Conservation (phyloP, 73 alveolate species). For the Paramecium primaurelia region DNA sequence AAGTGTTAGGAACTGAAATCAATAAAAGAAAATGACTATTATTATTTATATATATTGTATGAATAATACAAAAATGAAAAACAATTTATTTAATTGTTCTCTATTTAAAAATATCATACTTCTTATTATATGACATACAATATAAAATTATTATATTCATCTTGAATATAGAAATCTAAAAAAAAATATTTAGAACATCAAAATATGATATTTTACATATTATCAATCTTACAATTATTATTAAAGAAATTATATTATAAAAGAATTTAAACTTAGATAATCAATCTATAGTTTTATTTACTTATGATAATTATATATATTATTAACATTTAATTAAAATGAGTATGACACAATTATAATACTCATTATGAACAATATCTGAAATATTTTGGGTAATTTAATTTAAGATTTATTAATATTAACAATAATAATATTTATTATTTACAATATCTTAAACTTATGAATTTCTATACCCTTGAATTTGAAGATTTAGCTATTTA, state of each 20-base stretch:
- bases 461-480: not conserved
- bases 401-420: not conserved
- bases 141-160: no score
- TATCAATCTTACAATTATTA: no score
- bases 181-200: no score
- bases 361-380: not conserved
- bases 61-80: not conserved
- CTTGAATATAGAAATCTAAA: no score
- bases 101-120: not conserved
- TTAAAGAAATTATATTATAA: no score
- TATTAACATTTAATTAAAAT: no score
- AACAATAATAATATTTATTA: not conserved
- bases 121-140: no score
- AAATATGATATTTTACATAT: no score
- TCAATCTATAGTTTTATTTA: no score
- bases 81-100: not conserved
- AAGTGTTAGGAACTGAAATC: not conserved
- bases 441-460: not conserved
- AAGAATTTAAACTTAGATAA: no score
- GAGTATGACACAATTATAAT: not conserved
- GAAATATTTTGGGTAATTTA: not conserved
- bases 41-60: not conserved
- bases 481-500: not conserved
- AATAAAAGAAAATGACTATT: slow-evolving; percentile 19
- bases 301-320: no score